Evolutionary conservation across 2,329 filamentous ascomycete species (phyloP).

Genomic region (Juglanconis oblonga): DNA sequence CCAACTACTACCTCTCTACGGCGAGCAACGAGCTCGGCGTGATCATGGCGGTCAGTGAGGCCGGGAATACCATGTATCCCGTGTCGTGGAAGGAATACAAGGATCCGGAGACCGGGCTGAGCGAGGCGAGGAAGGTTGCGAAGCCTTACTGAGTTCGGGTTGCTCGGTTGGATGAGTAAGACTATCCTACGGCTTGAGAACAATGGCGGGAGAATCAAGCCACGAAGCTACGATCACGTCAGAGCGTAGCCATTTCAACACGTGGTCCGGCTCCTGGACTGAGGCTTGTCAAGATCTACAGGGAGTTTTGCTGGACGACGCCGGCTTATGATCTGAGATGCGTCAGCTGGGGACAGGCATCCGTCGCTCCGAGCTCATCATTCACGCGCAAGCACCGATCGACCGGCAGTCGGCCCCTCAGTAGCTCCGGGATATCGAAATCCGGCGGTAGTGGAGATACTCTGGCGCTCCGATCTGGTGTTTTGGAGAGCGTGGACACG

Average conservation of each 20-base stretch:
- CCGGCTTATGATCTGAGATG: background rate
- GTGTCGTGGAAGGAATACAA: slow-evolving; percentile 94
- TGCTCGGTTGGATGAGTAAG: background rate
- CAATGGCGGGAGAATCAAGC: background rate
- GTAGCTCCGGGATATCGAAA: too few species aligned
- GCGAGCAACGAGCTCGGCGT: slow-evolving; percentile 89
- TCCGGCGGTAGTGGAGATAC: too few species aligned
- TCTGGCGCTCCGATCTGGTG: too few species aligned
- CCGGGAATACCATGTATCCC: slow-evolving; percentile 86
- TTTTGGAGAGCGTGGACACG: too few species aligned
- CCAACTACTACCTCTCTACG: slow-evolving; percentile 92
- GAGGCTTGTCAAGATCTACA: background rate
- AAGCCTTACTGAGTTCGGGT: slow-evolving; percentile 69
- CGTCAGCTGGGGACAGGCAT: background rate
- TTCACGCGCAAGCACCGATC: background rate
- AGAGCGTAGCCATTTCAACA: background rate
- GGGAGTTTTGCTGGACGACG: background rate
- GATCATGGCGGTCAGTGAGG: slow-evolving; percentile 86
- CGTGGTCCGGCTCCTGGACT: background rate
- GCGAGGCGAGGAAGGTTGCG: slow-evolving; percentile 86
- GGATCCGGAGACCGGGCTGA: slow-evolving; percentile 73
- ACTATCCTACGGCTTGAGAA: background rate
- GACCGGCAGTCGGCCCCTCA: too few species aligned
- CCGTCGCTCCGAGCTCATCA: background rate
- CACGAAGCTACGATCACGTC: too few species aligned